Evolutionary conservation across 805 yeast genomes (phyloP), one percentile per base, ranked within the genome.

Genomic region (Saccharomycopsis schoenii): DNA sequence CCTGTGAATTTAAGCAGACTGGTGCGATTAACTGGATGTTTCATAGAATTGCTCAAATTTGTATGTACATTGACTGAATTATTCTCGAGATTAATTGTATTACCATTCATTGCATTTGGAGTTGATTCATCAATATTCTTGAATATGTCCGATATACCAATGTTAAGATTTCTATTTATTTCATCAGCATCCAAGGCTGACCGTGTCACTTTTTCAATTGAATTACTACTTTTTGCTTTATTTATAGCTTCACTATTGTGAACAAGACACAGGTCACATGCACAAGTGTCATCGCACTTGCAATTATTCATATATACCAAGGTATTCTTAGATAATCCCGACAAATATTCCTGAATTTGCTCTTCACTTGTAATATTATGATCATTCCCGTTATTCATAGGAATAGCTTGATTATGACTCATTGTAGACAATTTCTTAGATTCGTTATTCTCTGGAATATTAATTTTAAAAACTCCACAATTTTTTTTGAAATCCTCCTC

Each of bases 221-320:
- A 11, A 21, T 19, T 47, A 4, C 24, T n/a, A 52, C 25, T 25
- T 34, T 12, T 43, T 14, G 40, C 19, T 15, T 19, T 34, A 9
- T 24, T 34, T 60, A 47, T 47, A 12, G 52, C 29, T 21, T 24
- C 34, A 47, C 34, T 58, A 29, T 61, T 59, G 40, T 62, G 64
- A 29, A 62, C 50, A 4, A 56, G 21, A 42, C 64, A 62, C 52
- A 21, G 51, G 1, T 57, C 62, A 55, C 64, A 62, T n/a, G 62
- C 25, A 51, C 64, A 62, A 24, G 14, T 29, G 41, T 62, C 64
- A 41, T 58, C 64, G 47, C 64, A 62, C 19, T 42, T 54, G 25
- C 64, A 62, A 29, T 51, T 56, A 34, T 55, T 47, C 34, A 47
- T 19, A 10, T 47, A 47, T 11, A 47, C 15, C 14, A 47, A 24